Percentiles rank a stretch among this genome's conserved stretches.
These are phyloP conservation scores for Neospora caninum DNA, from an alignment of 169 alveolate genomes.

Conservation along the genomic window DNA sequence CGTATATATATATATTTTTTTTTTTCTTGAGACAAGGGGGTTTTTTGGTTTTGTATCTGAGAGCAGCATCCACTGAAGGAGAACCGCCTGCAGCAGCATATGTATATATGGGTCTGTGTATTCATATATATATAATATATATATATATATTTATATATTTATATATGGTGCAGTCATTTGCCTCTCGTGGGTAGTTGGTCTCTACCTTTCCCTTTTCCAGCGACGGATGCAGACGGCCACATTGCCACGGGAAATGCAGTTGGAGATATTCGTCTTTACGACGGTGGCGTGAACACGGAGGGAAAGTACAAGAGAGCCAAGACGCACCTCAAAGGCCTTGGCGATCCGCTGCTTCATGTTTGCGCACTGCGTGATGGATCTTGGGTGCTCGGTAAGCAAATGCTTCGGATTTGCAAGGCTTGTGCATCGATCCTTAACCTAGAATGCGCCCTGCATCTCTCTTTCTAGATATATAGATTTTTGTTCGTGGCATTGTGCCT, in stretches of 20 bases:
- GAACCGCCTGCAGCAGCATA: neutral
- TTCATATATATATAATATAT: neutral
- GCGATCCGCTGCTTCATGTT: slow-evolving; percentile 71
- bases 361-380: slow-evolving; percentile 79
- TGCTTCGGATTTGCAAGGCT: no score
- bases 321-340: slow-evolving; percentile 70
- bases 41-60: no score
- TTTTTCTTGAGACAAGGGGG: no score
- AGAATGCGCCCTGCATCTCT: no score
- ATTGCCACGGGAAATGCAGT: slow-evolving; percentile 71
- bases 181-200: neutral
- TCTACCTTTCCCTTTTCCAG: slow-evolving; percentile 12
- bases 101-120: neutral
- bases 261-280: slow-evolving; percentile 79
- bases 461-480: no score
- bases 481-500: no score
- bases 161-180: neutral
- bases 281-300: slow-evolving; percentile 72
- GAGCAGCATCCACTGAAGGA: neutral
- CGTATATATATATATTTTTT: no score
- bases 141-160: neutral
- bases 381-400: slow-evolving; percentile 78
- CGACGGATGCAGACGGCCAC: slow-evolving; percentile 76
- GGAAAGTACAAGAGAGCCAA: slow-evolving; percentile 76
- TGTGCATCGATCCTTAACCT: no score